Base-by-base conservation (phyloP, 2,329 filamentous ascomycete genomes). In the Bipolaris bicolor region DNA sequence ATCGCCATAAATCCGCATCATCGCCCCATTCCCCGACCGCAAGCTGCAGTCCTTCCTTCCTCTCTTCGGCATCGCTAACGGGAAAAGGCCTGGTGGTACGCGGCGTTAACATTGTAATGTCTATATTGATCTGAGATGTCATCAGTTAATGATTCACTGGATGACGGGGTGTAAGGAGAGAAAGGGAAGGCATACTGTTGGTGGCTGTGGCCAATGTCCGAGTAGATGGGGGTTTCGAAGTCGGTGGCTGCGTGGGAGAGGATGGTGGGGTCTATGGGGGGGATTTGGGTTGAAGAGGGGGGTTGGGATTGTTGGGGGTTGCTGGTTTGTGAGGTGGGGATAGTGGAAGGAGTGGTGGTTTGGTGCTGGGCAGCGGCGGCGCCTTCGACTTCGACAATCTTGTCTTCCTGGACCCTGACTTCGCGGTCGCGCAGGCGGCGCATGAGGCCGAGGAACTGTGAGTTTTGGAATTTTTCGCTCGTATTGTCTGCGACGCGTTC, bases 371-470 rank as follows among this genome's bases (percentile, higher is more conserved):
- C 26, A 6, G 26, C 9, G 26, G 26, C 3, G 9, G 26, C 9
- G 26, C 26, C 26, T 4, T 74, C 78, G 58, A 80, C 78, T 68
- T 84, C 82, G 44, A 89, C 85, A 67, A 90, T 81, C 66, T 86
- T 84, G 71, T 91, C 88, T 39, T 88, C 90, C 63, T 90, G 83
- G 36, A 95, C 86, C 47, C 84, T 84, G 13, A 92, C 86, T 77
- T 95, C 88, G 53, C 84, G 82, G 69, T 91, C 87, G 49, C 89
- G 84, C 52, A 95, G 84, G 57, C 86, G 84, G 26, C 89, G 85
- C 91, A 96, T 95, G 44, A 96, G 79, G 3, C 84, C 82, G 0
- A 94, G 77, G 69, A 96, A 96, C 57, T 85, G 85, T 64, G 90
- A 93, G 69, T 92, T 86, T 66, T 87, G 86, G 75, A 95, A 95